Conservation (phyloP, 805 yeast genomes). For the Lipomyces yamadae region DNA sequence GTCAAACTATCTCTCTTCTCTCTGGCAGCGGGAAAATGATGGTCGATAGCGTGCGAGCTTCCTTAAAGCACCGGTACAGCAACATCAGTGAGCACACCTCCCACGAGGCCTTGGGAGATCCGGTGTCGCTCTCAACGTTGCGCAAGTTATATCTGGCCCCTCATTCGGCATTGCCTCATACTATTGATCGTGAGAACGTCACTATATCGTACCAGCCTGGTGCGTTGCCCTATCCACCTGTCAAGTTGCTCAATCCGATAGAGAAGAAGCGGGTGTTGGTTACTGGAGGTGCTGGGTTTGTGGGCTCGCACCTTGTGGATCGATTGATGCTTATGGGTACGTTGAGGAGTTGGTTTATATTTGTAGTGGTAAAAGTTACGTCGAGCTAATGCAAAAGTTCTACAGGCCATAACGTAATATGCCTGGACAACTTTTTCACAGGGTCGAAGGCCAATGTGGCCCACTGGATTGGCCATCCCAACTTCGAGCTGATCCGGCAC, state of each 20-base stretch:
- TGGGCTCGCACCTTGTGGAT: conserved; percentile 42
- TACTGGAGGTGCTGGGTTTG: conserved; percentile 43
- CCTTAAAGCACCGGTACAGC: conserved; percentile 27
- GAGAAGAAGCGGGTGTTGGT: conserved; percentile 40
- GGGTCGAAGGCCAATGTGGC: conserved; percentile 40
- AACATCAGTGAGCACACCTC: conserved; percentile 11
- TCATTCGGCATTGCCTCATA: conserved; percentile 32
- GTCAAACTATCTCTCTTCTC: background rate
- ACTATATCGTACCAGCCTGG: conserved; percentile 32
- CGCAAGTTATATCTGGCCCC: conserved; percentile 33
- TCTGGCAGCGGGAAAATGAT: conserved; percentile 5
- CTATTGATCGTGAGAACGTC: conserved; percentile 23
- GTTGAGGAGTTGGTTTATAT: background rate
- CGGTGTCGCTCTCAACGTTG: conserved; percentile 16
- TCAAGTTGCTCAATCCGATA: conserved; percentile 39
- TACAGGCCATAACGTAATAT: conserved; percentile 40
- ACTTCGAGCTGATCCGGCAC: conserved; percentile 42
- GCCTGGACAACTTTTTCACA: conserved; percentile 42
- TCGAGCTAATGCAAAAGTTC: background rate
- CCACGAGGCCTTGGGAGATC: background rate
- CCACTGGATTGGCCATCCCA: conserved; percentile 44
- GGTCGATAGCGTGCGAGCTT: conserved; percentile 34
- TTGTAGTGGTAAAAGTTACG: background rate
- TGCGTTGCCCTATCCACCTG: conserved; percentile 38
- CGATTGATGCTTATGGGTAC: conserved; percentile 40